A percentile compares a stretch with the other conserved stretches of the same genome.
phyloP scores from a whole-genome alignment of 1,139 yeast genomes.

The Protomyces gravidus region DNA sequence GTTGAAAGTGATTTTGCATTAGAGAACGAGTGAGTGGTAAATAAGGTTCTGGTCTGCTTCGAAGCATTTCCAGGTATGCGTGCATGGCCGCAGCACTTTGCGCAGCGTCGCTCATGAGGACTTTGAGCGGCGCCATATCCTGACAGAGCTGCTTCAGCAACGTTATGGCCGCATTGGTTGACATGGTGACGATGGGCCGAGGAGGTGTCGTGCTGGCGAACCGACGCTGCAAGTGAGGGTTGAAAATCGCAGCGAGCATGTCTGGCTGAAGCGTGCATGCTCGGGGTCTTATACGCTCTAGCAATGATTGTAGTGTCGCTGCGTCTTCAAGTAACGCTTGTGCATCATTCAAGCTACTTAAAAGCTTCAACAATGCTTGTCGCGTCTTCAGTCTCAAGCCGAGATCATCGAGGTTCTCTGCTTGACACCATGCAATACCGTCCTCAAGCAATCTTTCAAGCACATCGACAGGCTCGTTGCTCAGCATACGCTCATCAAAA shows the following conservation, averaged over 20 bases:
- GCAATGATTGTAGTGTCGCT: neutral
- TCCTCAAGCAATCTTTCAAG: neutral
- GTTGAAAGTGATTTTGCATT: slow-evolving; percentile 9
- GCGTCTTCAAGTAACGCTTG: neutral
- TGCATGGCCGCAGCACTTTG: slow-evolving; percentile 14
- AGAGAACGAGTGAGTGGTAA: slow-evolving; percentile 12
- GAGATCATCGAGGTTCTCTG: neutral
- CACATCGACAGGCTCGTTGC: neutral
- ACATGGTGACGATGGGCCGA: slow-evolving; percentile 26
- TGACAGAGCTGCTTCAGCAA: slow-evolving; percentile 2
- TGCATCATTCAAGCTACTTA: neutral
- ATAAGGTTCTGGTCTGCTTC: slow-evolving; percentile 3
- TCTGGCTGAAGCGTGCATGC: neutral
- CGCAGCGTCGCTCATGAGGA: slow-evolving; percentile 2
- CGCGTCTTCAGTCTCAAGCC: slow-evolving; percentile 2
- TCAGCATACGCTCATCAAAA: slow-evolving; percentile 8
- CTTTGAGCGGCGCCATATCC: slow-evolving; percentile 13
- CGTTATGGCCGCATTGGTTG: slow-evolving; percentile 13
- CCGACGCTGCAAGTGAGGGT: slow-evolving; percentile 20
- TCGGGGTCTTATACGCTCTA: neutral
- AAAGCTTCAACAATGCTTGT: neutral
- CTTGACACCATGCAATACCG: slow-evolving; percentile 8
- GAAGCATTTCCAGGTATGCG: slow-evolving; percentile 4
- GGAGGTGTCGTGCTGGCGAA: slow-evolving; percentile 29
- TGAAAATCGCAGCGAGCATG: slow-evolving; percentile 8